These are phyloP conservation scores for Hyparrhenia diplandra DNA, from an alignment of 176 grass and related monocot genomes.

Conservation along the genomic window DNA sequence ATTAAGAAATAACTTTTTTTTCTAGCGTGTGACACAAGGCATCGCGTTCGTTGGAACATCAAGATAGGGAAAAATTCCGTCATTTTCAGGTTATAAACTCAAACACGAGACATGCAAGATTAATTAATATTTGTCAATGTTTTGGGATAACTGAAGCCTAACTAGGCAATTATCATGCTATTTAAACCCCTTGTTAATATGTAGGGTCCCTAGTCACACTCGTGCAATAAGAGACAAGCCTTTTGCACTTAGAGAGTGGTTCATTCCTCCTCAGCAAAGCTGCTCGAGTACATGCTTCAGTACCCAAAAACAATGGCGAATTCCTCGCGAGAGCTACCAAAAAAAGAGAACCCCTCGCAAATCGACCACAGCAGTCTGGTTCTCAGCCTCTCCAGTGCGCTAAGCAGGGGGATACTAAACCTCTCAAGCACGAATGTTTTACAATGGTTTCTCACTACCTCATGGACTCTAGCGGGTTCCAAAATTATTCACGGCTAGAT, in stretches of 20 bases:
- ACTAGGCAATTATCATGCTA: background rate
- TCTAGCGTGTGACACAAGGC: too few species aligned
- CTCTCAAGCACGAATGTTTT: slow-evolving; percentile 23
- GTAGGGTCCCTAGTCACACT: too few species aligned
- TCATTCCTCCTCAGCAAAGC: slow-evolving; percentile 32
- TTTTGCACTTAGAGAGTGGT: slow-evolving; percentile 13
- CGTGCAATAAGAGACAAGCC: background rate
- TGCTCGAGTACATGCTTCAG: slow-evolving; percentile 41
- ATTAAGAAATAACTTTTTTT: too few species aligned
- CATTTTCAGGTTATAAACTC: too few species aligned
- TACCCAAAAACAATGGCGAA: slow-evolving; percentile 47
- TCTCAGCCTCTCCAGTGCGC: slow-evolving; percentile 33
- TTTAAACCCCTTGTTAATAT: background rate
- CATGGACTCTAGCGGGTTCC: slow-evolving; percentile 32
- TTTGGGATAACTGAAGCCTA: too few species aligned
- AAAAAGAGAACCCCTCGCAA: slow-evolving; percentile 43
- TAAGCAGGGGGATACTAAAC: slow-evolving; percentile 43
- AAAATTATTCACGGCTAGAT: slow-evolving; percentile 52
- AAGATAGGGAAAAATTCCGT: too few species aligned
- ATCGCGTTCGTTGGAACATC: too few species aligned
- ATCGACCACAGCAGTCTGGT: slow-evolving; percentile 36
- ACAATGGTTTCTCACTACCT: slow-evolving; percentile 30
- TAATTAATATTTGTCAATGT: too few species aligned
- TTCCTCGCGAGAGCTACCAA: slow-evolving; percentile 38
- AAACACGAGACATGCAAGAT: too few species aligned